Conservation (phyloP, 768 basidiomycete genomes). For the Suillus lakei region DNA sequence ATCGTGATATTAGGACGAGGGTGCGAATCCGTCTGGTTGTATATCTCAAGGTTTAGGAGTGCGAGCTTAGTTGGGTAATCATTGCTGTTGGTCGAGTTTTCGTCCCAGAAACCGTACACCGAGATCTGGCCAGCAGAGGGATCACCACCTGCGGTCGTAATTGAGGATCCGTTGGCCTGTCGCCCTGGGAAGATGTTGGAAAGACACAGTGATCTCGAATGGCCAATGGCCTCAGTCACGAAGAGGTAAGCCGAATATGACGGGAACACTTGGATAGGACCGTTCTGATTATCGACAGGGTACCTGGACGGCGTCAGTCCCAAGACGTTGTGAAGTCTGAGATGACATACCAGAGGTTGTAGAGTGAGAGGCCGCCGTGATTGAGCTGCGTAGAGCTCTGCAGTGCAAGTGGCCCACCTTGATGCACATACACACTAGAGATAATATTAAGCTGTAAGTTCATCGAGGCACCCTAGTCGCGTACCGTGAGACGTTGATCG, state of each 20-base stretch:
- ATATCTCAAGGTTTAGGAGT: constrained; percentile 55
- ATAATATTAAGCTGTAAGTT: not conserved
- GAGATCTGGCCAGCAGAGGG: constrained; percentile 52
- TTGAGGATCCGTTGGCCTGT: constrained; percentile 55
- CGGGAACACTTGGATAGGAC: constrained; percentile 56
- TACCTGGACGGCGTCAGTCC: constrained; percentile 39
- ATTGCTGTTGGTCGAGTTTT: constrained; percentile 15
- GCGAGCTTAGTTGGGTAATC: constrained; percentile 49
- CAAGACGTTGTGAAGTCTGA: not conserved
- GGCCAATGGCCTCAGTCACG: constrained; percentile 50
- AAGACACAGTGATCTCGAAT: constrained; percentile 47
- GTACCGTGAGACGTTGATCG: constrained; percentile 53
- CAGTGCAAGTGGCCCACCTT: constrained; percentile 55
- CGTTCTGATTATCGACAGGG: constrained; percentile 51
- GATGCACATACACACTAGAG: constrained; percentile 54
- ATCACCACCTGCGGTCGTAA: constrained; percentile 55
- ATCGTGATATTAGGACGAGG: constrained; percentile 49
- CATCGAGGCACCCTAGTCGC: constrained; percentile 3
- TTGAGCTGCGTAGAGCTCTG: constrained; percentile 56
- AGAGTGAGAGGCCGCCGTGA: constrained; percentile 50
- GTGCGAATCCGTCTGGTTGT: constrained; percentile 48
- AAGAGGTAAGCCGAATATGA: constrained; percentile 59
- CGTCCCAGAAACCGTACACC: constrained; percentile 57
- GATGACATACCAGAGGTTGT: constrained; percentile 48
- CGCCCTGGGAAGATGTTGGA: constrained; percentile 57